Conservation (phyloP, 768 basidiomycete species). For the Boletus rubescentipes region DNA sequence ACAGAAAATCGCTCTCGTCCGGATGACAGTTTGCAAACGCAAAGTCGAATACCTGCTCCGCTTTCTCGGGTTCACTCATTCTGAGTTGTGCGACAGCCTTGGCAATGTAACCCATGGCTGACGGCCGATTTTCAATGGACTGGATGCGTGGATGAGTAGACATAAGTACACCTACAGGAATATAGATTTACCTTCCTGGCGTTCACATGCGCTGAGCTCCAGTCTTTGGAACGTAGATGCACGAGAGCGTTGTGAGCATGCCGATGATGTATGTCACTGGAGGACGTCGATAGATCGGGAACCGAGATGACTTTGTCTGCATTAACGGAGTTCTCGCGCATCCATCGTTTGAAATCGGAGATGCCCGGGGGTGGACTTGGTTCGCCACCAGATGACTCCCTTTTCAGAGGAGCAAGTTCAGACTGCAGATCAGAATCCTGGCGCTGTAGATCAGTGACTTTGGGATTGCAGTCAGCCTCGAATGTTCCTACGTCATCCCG, state of each 20-base stretch:
- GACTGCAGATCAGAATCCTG: background rate
- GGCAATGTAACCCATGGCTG: constrained; percentile 5
- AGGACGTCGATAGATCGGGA: background rate
- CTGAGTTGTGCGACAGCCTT: constrained; percentile 1
- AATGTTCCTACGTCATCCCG: background rate
- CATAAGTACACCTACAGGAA: background rate
- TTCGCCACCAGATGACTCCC: background rate
- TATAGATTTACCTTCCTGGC: background rate
- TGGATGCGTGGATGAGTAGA: background rate
- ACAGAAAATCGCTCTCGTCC: background rate
- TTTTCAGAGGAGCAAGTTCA: background rate
- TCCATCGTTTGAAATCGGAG: background rate
- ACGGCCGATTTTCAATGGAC: background rate
- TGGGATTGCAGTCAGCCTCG: background rate
- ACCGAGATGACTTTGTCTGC: background rate
- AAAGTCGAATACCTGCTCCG: too few relatives aligned
- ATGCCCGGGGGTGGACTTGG: background rate
- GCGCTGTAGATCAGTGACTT: background rate
- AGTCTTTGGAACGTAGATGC: background rate
- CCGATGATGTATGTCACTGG: background rate
- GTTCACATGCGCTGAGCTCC: background rate
- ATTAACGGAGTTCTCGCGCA: background rate
- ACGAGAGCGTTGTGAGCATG: background rate
- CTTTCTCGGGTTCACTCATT: too few relatives aligned
- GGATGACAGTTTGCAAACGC: too few relatives aligned